phyloP scores from a whole-genome alignment of 345 rosid genomes.

The Salix viminalis region DNA sequence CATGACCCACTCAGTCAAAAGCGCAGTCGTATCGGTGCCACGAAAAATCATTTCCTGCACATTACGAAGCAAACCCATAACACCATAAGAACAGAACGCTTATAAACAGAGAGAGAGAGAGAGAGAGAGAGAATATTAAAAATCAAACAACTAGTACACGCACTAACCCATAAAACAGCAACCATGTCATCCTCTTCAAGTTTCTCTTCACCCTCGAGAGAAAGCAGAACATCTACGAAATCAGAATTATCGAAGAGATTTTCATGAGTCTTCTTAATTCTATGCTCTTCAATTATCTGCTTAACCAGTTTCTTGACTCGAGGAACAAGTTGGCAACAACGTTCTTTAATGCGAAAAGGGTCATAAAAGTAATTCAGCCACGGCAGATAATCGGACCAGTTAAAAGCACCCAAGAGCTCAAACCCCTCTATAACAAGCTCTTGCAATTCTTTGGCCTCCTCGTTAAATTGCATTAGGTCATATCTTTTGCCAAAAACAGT shows the following conservation, averaged over 20 bases:
- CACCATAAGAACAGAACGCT: too few species aligned
- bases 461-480: conserved; percentile 3
- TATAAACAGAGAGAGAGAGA: too few species aligned
- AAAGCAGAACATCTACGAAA: conserved; percentile 51
- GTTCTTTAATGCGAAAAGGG: conserved; percentile 35
- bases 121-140: too few species aligned
- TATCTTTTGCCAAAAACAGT: conserved; percentile 52
- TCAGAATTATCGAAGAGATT: conserved; percentile 21
- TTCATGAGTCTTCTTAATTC: not conserved
- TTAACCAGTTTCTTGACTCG: conserved; percentile 39
- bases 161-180: conserved; percentile 48
- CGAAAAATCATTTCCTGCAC: conserved; percentile 56
- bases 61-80: not conserved
- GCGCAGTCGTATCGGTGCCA: conserved; percentile 51
- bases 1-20: conserved; percentile 49
- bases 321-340: conserved; percentile 44
- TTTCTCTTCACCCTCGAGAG: conserved; percentile 41
- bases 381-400: conserved; percentile 56
- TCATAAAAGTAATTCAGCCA: conserved; percentile 44
- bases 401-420: conserved; percentile 53
- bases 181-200: conserved; percentile 43
- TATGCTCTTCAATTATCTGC: conserved; percentile 37
- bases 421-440: conserved; percentile 52
- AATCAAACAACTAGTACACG: not conserved
- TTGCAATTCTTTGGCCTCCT: conserved; percentile 27